Evolutionary conservation across 352 stramenopile genomes (phyloP), one percentile per base, ranked within the genome.

Genomic region (Globisporangium spinosum): DNA sequence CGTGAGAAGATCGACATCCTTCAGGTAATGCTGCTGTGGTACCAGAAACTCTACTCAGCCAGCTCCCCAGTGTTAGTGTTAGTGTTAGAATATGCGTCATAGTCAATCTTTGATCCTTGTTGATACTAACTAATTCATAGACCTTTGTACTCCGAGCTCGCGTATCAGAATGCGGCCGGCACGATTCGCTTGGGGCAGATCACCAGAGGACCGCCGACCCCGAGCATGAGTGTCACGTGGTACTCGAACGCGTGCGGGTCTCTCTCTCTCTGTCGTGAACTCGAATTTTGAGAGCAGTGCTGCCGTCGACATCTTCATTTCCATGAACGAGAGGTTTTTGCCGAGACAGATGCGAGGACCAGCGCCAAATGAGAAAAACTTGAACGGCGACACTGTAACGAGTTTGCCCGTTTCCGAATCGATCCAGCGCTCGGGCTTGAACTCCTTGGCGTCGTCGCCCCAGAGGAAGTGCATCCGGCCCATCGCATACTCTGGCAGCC

Each of bases 401-500:
- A 73, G 68, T 27, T 71, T 72, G 10, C 64, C 60, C 0, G 62
- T 79, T 0, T 49, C 8, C 8, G 35, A 15, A 20, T 71, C 77
- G n/a, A 88, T 54, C 74, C 74, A 87, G 15, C 81, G 77, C 32
- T 88, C 77, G 0, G 78, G 78, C 2, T 77, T 77, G 49, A 88
- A 85, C 68, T 84, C 74, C 0, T 20, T 35, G 2, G 74, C 74
- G 55, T 90, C 80, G 0, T 49, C 13, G 0, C 77, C 78, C 80
- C 82, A 89, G 20, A 85, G 53, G 12, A 35, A 56, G 34, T 56
- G 32, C 35, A 77, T 70, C 10, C 79, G 73, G 3, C 65, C 80
- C 67, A 89, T 80, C 2, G 68, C 72, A 65, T 89, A 91, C 10
- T 73, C 60, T 2, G 74, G 64, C 59, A 90, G 81, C 51, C 69